Evolutionary conservation across 2,329 filamentous ascomycete species (phyloP), one percentile per base, ranked within the genome.

Genomic region (Paraphaeosphaeria minitans): DNA sequence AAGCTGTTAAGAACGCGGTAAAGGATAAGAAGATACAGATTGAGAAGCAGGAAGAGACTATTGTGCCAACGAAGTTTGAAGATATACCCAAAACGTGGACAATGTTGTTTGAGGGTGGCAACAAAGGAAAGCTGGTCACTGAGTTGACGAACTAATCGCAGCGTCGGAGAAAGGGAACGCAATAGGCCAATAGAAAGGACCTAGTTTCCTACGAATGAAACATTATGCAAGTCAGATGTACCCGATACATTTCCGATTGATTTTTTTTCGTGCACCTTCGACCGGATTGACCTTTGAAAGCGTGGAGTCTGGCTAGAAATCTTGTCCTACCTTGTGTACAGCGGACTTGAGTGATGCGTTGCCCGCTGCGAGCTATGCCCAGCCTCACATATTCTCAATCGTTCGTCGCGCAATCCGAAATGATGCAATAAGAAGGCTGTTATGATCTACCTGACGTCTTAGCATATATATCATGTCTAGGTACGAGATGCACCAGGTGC

Each of bases 21-120:
- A 74, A 78, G 63, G 79, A 80, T n/a, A 81, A 80, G 14, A 83
- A 81, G 75, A 74, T 84, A 53, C 68, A 76, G 53, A 68, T 81
- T 33, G 74, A 75, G 0, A 72, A 77, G 37, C 79, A 82, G 56
- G 78, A 70, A 48, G 80, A 84, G 75, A 83, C 80, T 27, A 66
- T 84, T 6, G 77, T 83, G 3, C 73, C 78, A 41, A 76, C 78
- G 0, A 72, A 68, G 56, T 83, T 84, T 64, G 82, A 83, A 64
- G 78, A 82, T 55, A 67, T 83, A 9, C 81, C 81, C 1, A 77
- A 77, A 68, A 81, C 79, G 24, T 84, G 82, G 82, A 67, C 76
- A 63, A 74, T 77, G 73, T 65, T 84, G 63, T 84, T 83, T 58
- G 68, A 76, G 12, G 81, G 82, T 2, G 76, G 68, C 1, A 82